A percentile compares a stretch with the other conserved stretches of the same genome.
These are phyloP conservation scores for Mycena epipterygia DNA, from an alignment of 768 basidiomycete genomes.

Conservation along the genomic window DNA sequence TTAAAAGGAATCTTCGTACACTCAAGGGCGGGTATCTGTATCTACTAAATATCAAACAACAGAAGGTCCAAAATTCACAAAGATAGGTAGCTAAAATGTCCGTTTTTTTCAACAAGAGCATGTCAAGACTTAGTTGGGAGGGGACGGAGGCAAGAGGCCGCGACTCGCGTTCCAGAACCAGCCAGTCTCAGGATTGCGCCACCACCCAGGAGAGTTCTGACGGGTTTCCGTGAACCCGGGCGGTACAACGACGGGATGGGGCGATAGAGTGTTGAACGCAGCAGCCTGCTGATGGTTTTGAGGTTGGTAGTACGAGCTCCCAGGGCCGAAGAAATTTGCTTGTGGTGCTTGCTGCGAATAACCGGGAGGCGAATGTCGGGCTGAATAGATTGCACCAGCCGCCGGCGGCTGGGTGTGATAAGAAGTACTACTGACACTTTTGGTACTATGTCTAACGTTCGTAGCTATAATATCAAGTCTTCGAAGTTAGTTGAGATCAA, in stretches of 20 bases:
- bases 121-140: neutral
- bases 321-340: neutral
- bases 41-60: too few species aligned
- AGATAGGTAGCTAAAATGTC: too few species aligned
- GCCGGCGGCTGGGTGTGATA: neutral
- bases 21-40: too few species aligned
- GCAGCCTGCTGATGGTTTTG: neutral
- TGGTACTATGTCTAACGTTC: constrained; percentile 19
- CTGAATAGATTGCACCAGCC: neutral
- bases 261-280: constrained; percentile 8
- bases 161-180: constrained; percentile 29
- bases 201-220: constrained; percentile 13
- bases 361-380: neutral
- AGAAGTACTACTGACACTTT: constrained; percentile 18
- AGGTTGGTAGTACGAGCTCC: neutral
- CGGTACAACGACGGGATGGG: constrained; percentile 25
- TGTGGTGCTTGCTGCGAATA: constrained; percentile 8
- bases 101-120: too few species aligned
- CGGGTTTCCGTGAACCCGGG: constrained; percentile 28
- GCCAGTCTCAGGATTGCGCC: constrained; percentile 29
- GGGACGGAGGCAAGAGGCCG: constrained; percentile 23
- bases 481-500: neutral
- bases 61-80: too few species aligned
- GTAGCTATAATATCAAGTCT: neutral
- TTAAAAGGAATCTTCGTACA: too few species aligned